Percentiles rank a stretch among this genome's conserved stretches.
phyloP scores from a whole-genome alignment of 768 basidiomycete genomes.

The Trametes maxima region DNA sequence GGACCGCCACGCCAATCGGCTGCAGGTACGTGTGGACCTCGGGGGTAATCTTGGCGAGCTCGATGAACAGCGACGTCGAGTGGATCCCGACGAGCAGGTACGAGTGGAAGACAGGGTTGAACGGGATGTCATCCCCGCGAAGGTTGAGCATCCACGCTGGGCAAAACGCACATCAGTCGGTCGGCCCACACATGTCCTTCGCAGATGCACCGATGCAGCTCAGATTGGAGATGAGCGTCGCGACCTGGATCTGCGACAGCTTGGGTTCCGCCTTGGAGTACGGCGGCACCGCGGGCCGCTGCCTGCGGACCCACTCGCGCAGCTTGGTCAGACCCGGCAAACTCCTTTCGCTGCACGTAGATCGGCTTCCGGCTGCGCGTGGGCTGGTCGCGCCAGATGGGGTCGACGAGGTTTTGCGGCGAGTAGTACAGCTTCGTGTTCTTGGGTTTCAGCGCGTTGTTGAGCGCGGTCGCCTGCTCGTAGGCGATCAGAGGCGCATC shows the following conservation, averaged over 20 bases:
- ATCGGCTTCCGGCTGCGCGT: slow-evolving; percentile 63
- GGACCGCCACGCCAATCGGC: slow-evolving; percentile 55
- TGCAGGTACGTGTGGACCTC: slow-evolving; percentile 62
- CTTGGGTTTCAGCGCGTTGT: slow-evolving; percentile 52
- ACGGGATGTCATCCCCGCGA: slow-evolving; percentile 87
- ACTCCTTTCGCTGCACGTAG: slow-evolving; percentile 71
- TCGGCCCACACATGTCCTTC: background rate
- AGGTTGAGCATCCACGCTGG: slow-evolving; percentile 87
- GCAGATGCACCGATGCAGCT: slow-evolving; percentile 63
- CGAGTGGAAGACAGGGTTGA: slow-evolving; percentile 89
- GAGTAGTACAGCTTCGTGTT: slow-evolving; percentile 76
- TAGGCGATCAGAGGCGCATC: slow-evolving; percentile 85
- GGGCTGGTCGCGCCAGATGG: slow-evolving; percentile 80
- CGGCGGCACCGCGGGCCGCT: slow-evolving; percentile 59
- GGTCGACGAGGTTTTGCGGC: slow-evolving; percentile 81
- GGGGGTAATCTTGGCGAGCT: slow-evolving; percentile 60
- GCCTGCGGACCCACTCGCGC: slow-evolving; percentile 66
- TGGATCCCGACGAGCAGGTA: slow-evolving; percentile 77
- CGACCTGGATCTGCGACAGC: slow-evolving; percentile 63
- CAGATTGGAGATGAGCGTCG: slow-evolving; percentile 68
- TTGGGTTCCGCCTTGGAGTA: slow-evolving; percentile 66
- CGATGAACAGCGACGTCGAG: slow-evolving; percentile 74
- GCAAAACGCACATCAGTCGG: slow-evolving; percentile 9
- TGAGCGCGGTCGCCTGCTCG: slow-evolving; percentile 65
- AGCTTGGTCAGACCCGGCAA: slow-evolving; percentile 69